These are phyloP conservation scores for Polytrichum commune DNA, from an alignment of 225 moss, liverwort and hornwort genomes.

Conservation along the genomic window DNA sequence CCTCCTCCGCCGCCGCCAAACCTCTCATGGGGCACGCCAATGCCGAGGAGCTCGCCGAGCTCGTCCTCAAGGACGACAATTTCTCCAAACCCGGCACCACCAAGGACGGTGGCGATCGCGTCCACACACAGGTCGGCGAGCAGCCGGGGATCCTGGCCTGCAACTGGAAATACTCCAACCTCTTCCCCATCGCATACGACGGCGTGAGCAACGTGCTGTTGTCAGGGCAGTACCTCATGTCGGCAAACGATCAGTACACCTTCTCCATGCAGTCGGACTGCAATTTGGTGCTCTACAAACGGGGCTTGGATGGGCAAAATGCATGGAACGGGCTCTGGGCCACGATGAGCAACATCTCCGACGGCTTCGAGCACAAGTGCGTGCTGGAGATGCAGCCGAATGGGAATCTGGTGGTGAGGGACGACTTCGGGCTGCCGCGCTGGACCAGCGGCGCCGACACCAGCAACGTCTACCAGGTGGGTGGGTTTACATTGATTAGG, in stretches of 20 bases:
- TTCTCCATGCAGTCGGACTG: slow-evolving; percentile 8
- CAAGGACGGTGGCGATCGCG: not conserved
- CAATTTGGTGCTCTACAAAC: slow-evolving; percentile 9
- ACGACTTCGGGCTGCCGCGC: not conserved
- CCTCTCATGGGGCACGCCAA: slow-evolving; percentile 5
- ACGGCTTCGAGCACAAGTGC: slow-evolving; percentile 7
- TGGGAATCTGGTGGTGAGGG: slow-evolving; percentile 10
- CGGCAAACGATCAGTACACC: slow-evolving; percentile 2
- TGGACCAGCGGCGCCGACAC: slow-evolving; percentile 7
- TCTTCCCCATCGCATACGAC: slow-evolving; percentile 8
- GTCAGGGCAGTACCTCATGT: slow-evolving; percentile 3
- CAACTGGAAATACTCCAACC: slow-evolving; percentile 14
- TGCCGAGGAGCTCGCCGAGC: not conserved
- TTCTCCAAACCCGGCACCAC: not conserved
- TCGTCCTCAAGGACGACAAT: not conserved
- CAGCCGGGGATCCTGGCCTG: not conserved
- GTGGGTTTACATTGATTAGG: no score
- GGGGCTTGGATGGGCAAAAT: slow-evolving; percentile 1
- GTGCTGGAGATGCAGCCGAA: slow-evolving; percentile 5
- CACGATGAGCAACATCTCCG: slow-evolving; percentile 9
- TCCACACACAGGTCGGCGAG: not conserved
- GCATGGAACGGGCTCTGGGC: slow-evolving; percentile 10
- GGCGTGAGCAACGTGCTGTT: slow-evolving; percentile 2
- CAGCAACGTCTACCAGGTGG: slow-evolving; percentile 1
- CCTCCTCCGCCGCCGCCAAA: no score